Evolutionary conservation across 179 eudicot species (phyloP).

Genomic region (Heliamphora pulchella): DNA sequence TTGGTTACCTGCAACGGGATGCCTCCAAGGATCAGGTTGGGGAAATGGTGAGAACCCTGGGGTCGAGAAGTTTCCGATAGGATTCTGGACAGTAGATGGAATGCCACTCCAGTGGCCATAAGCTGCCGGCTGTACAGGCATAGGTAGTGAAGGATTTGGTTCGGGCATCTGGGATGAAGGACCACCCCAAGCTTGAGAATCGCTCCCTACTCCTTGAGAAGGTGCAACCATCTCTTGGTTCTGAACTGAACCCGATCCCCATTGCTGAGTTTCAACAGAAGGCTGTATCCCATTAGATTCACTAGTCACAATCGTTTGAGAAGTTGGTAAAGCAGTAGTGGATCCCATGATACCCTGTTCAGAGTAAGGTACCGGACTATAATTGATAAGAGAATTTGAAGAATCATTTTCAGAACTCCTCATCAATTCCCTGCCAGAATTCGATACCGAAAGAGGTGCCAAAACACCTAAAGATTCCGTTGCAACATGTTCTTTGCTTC

Average conservation of each 20-base stretch:
- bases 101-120: constrained; percentile 53
- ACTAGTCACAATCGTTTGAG: constrained; percentile 26
- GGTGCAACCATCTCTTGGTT: constrained; percentile 24
- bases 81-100: constrained; percentile 39
- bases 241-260: constrained; percentile 30
- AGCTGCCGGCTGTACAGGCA: constrained; percentile 35
- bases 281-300: constrained; percentile 28
- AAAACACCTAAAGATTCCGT: constrained; percentile 18
- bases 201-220: constrained; percentile 14
- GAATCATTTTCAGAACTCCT: constrained; percentile 16
- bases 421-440: constrained; percentile 8
- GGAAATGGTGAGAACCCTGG: constrained; percentile 39
- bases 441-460: constrained; percentile 23
- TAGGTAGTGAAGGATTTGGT: constrained; percentile 23
- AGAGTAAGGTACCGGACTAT: constrained; percentile 17
- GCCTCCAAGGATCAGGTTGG: constrained; percentile 48
- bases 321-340: constrained; percentile 27
- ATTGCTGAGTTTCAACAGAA: constrained; percentile 34
- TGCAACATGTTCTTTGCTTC: constrained; percentile 28
- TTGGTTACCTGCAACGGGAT: constrained; percentile 32
- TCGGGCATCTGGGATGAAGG: constrained; percentile 18
- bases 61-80: constrained; percentile 35
- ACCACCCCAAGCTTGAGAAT: constrained; percentile 24
- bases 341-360: constrained; percentile 22
- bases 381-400: constrained; percentile 10